These are phyloP conservation scores for Saturnispora kantuleensis DNA, from an alignment of 805 yeast genomes.

Conservation along the genomic window DNA sequence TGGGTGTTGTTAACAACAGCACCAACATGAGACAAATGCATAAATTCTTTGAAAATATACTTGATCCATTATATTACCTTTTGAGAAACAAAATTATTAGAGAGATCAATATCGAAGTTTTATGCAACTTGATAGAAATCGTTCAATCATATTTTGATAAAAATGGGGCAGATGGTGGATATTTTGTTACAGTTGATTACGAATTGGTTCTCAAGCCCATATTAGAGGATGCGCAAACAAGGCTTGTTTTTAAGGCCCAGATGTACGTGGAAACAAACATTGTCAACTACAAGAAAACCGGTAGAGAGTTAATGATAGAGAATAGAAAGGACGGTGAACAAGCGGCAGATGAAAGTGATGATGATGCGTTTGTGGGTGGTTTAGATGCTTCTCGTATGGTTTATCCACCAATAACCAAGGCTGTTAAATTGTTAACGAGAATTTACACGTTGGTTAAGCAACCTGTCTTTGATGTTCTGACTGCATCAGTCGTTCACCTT, in stretches of 20 bases:
- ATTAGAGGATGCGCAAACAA: slow-evolving; percentile 64
- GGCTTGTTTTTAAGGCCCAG: slow-evolving; percentile 74
- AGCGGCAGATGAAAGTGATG: neutral
- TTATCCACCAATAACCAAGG: slow-evolving; percentile 64
- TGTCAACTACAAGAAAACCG: slow-evolving; percentile 53
- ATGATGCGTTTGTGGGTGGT: slow-evolving; percentile 2
- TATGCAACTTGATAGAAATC: slow-evolving; percentile 69
- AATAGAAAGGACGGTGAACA: slow-evolving; percentile 22
- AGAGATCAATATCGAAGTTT: slow-evolving; percentile 54
- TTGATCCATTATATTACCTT: slow-evolving; percentile 72
- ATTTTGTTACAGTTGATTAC: slow-evolving; percentile 30
- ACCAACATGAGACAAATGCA: slow-evolving; percentile 31
- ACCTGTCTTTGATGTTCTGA: slow-evolving; percentile 75
- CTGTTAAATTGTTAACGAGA: slow-evolving; percentile 61
- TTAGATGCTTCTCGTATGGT: slow-evolving; percentile 11
- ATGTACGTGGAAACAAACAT: slow-evolving; percentile 61
- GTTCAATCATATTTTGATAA: slow-evolving; percentile 58
- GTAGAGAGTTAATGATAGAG: slow-evolving; percentile 58
- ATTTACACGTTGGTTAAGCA: slow-evolving; percentile 75
- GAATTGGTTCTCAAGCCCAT: slow-evolving; percentile 62
- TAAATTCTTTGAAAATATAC: slow-evolving; percentile 46
- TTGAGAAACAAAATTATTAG: slow-evolving; percentile 57
- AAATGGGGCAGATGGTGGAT: slow-evolving; percentile 31
- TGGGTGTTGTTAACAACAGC: slow-evolving; percentile 18
- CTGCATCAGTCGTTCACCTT: slow-evolving; percentile 76